Base-by-base conservation (phyloP, 345 rosid species). In the Populus simonii region DNA sequence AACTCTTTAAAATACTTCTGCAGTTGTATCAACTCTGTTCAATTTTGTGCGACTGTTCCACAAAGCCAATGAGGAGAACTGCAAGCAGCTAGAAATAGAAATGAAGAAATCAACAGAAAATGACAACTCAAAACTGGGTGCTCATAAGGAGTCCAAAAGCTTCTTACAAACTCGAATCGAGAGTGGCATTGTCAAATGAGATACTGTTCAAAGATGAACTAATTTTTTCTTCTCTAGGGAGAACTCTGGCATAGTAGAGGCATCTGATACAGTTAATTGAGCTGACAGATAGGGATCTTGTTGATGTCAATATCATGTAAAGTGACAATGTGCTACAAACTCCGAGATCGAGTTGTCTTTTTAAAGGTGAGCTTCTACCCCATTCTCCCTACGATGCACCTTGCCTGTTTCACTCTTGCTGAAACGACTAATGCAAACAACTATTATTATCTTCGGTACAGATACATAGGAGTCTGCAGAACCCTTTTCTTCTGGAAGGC, bases 31-130 rank as follows among this genome's bases (percentile, higher is more conserved):
- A 38, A 92, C 97, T 31, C 87, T 95, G 62, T 80, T 90, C 75
- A 88, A 87, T 86, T 95, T 95, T 81, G 90, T 87, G 77, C 93
- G 92, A 77, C 80, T 88, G 87, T 93, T 95, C 83, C 91, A 89
- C 77, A 89, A 88, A 76, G 91, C 98, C 38, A 97, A 87, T 23
- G 89, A 83, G 70, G 98, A 95, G 80, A 95, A 95, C 82, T 81
- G 81, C 85, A 95, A 92, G 86, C 92, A 92, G 80, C 85, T 80
- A 4, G 96, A 90, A 87, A 88, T 77, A 10, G 96, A 92, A 84
- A 85, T 76, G 82, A 95, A 91, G 86, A 90, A 91, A 85, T 79
- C 81, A 23, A 82, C 83, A 0, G 92, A 90, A 80, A 83, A 22
- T 25, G 88, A 87, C 68, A 87, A 87, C 78, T 53, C 88, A 8